phyloP scores from a whole-genome alignment of 148 eudicot species.

The Limonium bicolor region DNA sequence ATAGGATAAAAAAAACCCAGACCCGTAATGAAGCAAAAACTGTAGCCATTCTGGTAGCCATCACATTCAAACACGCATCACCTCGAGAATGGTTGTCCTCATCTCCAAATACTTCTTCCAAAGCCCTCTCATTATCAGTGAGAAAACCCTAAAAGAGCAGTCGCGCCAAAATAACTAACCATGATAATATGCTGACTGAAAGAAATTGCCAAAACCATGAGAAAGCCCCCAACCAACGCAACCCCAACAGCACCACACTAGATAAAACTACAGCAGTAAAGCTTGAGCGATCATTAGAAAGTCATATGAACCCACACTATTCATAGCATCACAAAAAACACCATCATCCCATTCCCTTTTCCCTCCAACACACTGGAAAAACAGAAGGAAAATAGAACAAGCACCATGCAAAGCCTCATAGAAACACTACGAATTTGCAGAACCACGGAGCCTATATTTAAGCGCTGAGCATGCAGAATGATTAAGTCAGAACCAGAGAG shows the following conservation, averaged over 20 bases:
- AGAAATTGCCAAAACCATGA: neutral
- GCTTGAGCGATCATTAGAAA: neutral
- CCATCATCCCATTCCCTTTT: neutral
- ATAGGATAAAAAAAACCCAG: constrained; percentile 4
- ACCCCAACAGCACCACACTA: neutral
- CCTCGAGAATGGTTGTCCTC: constrained; percentile 61
- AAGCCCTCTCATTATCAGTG: constrained; percentile 78
- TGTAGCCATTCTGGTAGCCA: constrained; percentile 82
- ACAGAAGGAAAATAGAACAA: neutral
- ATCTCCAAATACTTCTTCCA: constrained; percentile 86
- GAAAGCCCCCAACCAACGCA: neutral
- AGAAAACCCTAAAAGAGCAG: constrained; percentile 95
- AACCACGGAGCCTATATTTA: neutral
- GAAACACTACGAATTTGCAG: neutral
- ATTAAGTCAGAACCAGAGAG: neutral
- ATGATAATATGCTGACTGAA: neutral
- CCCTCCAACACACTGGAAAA: neutral
- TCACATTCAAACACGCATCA: constrained; percentile 52
- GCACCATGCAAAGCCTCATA: neutral
- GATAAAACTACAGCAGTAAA: neutral
- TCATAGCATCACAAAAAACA: neutral
- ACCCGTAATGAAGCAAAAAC: constrained; percentile 91
- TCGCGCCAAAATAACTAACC: neutral
- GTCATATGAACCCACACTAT: neutral
- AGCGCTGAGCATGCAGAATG: neutral